These are phyloP conservation scores for Tagetes erecta DNA, from an alignment of 129 eudicot genomes.

Conservation along the genomic window DNA sequence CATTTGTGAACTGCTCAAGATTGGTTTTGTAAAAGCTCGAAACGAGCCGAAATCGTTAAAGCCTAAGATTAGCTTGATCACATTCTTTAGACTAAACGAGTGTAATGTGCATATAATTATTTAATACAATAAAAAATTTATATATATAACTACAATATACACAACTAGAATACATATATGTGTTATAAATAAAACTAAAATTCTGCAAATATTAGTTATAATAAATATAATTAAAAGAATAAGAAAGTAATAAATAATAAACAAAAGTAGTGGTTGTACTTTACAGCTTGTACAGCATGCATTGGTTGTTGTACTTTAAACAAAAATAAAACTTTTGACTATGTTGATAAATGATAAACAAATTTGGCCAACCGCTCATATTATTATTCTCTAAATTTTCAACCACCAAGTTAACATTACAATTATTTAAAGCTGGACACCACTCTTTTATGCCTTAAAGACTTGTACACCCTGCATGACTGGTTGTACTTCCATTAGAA, in stretches of 20 bases:
- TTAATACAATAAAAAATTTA: background rate
- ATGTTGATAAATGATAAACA: conserved; percentile 13
- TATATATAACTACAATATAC: background rate
- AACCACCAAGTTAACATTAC: conserved; percentile 14
- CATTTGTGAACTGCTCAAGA: background rate
- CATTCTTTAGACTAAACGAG: background rate
- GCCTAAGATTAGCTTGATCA: background rate
- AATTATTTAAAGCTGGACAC: conserved; percentile 1
- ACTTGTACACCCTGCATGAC: conserved; percentile 18
- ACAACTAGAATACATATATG: background rate
- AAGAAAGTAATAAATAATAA: background rate
- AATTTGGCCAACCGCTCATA: conserved; percentile 21
- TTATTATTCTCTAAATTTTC: conserved; percentile 20
- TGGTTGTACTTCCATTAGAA: conserved; percentile 12
- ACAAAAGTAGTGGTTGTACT: conserved; percentile 12
- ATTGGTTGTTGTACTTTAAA: conserved; percentile 21
- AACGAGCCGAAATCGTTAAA: background rate
- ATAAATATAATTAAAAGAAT: background rate
- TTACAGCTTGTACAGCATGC: conserved; percentile 29
- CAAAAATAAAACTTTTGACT: background rate
- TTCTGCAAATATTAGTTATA: background rate
- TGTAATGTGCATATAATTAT: background rate
- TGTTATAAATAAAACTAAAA: background rate
- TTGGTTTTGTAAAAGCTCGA: background rate
- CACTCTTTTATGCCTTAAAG: conserved; percentile 20